Conservation (phyloP, 441 rosid genomes). For the Geranium incanum region DNA sequence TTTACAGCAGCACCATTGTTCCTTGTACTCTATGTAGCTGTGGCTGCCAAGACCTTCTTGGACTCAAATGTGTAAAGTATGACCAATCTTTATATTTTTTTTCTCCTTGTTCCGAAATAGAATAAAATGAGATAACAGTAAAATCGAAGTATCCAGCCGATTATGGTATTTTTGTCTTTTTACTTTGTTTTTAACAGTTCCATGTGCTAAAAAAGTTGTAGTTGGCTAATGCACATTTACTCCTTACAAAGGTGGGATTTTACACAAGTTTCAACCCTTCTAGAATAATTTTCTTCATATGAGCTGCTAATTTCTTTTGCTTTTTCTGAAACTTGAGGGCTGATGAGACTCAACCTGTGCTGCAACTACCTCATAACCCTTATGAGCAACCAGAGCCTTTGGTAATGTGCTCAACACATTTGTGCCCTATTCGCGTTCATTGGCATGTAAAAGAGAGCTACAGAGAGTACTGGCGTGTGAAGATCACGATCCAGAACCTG, state of each 20-base stretch:
- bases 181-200: no score
- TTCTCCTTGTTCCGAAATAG: no score
- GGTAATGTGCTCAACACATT: conserved; percentile 53
- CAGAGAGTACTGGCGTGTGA: conserved; percentile 67
- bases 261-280: no score
- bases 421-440: conserved; percentile 73
- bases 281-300: no score
- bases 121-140: no score
- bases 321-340: conserved; percentile 21
- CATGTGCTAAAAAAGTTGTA: no score
- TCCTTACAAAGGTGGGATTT: no score
- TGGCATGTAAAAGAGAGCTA: conserved; percentile 89
- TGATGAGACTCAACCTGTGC: conserved; percentile 36
- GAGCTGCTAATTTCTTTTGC: no score
- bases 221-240: no score
- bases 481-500: conserved; percentile 54
- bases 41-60: conserved; percentile 42
- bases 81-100: background rate
- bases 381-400: conserved; percentile 29
- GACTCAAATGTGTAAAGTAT: conserved; percentile 44
- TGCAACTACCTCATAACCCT: conserved; percentile 38
- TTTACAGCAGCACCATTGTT: conserved; percentile 50
- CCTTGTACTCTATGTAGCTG: conserved; percentile 81
- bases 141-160: no score
- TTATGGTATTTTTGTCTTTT: no score